Base-by-base conservation (phyloP, 2,329 filamentous ascomycete genomes). In the Cladophialophora yegresii region DNA sequence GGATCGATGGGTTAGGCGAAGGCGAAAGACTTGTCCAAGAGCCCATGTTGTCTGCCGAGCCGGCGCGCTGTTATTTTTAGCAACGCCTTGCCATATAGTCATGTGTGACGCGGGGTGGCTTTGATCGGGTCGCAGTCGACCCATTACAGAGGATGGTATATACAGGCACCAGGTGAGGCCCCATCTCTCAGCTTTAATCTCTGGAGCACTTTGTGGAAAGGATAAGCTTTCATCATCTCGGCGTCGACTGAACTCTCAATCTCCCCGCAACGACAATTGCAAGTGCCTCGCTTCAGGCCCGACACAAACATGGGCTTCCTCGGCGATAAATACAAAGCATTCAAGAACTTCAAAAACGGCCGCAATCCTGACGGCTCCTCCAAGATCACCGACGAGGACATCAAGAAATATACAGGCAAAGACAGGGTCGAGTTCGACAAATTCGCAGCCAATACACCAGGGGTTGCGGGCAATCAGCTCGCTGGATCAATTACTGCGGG, bases 391-490 rank as follows among this genome's bases (percentile, higher is more conserved):
- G 64, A 67, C 6, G 64, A 64, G n/a, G 64, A 67, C 28, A 20
- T 64, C 2, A 55, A 58, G 54, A 67, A 67, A 33, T 64, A 67
- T 36, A 67, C 64, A 4, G 64, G 64, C 50, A 64, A 49, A 53
- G 54, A 58, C 13, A 33, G 54, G 23, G 49, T 45, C 1, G 58
- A 64, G 28, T 59, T 67, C 4, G 64, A 67, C 33, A 59, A 67
- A 9, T 64, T 36, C 20, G 51, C 64, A 8, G 54, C 50, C 23
- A 67, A 58, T 22, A 64, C 64, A 36, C 64, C 64, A 20, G 64
- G 64, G 2, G 64, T 67, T 22, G 64, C 62, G 26, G 64, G 62
- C 3, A 62, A 62, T 28, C 64, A 67, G 54, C 55, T 55, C 12
- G 62, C 64, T 8, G 64, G 64, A 30, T 58, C 56, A 10, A 13